A percentile compares a stretch with the other conserved stretches of the same genome.
phyloP scores from a whole-genome alignment of 169 alveolate genomes.

The Besnoitia besnoiti region DNA sequence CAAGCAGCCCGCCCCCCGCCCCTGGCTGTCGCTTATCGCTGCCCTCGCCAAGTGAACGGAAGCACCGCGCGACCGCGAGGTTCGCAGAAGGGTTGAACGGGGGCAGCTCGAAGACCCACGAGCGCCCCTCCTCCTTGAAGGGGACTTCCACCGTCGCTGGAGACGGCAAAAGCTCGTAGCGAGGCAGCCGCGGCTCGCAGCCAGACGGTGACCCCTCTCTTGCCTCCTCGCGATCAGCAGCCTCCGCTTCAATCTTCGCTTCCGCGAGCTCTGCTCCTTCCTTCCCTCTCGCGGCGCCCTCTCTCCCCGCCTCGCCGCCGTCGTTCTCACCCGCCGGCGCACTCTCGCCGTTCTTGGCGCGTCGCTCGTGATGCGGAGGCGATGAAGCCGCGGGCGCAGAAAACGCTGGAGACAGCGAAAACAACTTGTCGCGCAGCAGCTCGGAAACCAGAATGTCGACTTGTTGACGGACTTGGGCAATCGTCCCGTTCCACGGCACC shows the following conservation, averaged over 20 bases:
- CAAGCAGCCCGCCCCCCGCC: background rate
- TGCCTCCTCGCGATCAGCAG: background rate
- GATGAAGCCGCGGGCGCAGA: background rate
- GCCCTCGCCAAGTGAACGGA: background rate
- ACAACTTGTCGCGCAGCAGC: background rate
- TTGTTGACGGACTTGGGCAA: background rate
- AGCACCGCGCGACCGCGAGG: background rate
- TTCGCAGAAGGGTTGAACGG: conserved; percentile 23
- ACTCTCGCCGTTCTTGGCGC: too few relatives aligned
- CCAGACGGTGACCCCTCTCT: background rate
- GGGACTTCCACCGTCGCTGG: background rate
- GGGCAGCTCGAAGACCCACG: conserved; percentile 25
- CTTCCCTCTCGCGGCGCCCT: background rate
- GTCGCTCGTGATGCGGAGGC: background rate
- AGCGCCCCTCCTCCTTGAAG: background rate
- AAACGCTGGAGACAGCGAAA: background rate
- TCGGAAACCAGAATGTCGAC: background rate
- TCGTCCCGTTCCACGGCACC: conserved; percentile 44
- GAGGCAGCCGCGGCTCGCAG: background rate
- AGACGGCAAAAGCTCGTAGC: background rate
- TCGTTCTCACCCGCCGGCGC: background rate
- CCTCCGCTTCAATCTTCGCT: background rate
- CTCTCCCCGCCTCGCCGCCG: background rate
- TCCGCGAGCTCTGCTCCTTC: background rate
- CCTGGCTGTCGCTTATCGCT: background rate